phyloP scores from a whole-genome alignment of 2,329 filamentous ascomycete species.

The Polychaeton citri region DNA sequence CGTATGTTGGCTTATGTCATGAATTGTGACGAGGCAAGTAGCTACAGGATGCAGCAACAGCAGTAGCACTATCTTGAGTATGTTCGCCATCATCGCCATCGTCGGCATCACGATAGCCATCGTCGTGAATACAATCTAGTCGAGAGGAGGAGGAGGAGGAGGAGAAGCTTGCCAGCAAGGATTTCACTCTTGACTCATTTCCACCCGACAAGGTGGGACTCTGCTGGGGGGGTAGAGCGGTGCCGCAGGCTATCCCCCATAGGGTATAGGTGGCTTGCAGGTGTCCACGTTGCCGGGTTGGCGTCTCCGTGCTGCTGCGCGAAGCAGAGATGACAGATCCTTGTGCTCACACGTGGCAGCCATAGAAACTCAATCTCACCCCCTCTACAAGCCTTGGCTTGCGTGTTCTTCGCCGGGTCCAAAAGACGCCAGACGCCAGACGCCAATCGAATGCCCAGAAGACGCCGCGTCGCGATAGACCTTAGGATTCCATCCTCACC shows the following conservation, averaged over 20 bases:
- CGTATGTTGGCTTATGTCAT: too few relatives aligned
- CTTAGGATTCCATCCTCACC: not conserved
- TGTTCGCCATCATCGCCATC: too few relatives aligned
- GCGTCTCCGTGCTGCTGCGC: not conserved
- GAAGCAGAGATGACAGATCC: too few relatives aligned
- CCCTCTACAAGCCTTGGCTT: not conserved
- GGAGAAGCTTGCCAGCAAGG: not conserved
- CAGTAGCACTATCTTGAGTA: too few relatives aligned
- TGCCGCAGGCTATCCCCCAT: not conserved
- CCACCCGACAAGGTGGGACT: not conserved
- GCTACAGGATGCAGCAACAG: too few relatives aligned
- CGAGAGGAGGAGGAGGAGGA: too few relatives aligned
- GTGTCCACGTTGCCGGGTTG: not conserved
- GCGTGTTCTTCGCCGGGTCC: not conserved
- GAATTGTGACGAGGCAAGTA: too few relatives aligned
- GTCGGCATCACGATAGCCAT: too few relatives aligned
- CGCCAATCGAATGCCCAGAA: not conserved
- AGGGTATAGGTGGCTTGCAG: not conserved
- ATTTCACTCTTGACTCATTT: not conserved
- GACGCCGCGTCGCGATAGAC: not conserved
- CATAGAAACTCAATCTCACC: not conserved
- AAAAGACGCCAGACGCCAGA: not conserved
- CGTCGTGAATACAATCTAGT: too few relatives aligned
- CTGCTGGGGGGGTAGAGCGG: not conserved
- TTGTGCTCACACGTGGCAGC: not conserved